Evolutionary conservation across 2,329 filamentous ascomycete species (phyloP).

Genomic region (Fusarium marasasianum): DNA sequence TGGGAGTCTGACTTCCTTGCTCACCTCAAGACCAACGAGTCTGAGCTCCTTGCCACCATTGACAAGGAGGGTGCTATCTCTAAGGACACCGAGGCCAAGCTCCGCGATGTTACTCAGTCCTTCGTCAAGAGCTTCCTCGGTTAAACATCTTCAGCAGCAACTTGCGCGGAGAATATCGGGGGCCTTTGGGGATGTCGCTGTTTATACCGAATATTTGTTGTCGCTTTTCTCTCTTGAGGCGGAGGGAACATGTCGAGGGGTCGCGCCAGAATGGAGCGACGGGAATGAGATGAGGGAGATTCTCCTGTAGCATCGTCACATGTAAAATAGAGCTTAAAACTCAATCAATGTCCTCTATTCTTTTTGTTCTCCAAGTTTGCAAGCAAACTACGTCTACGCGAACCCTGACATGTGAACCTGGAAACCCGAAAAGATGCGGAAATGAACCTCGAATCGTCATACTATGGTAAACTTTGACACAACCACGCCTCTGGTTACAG

Average conservation of each 20-base stretch:
- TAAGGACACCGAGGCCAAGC: constrained; percentile 89
- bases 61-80: constrained; percentile 95
- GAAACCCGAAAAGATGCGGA: neutral
- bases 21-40: constrained; percentile 91
- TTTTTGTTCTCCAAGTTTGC: constrained; percentile 56
- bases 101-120: constrained; percentile 77
- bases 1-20: constrained; percentile 96
- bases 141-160: constrained; percentile 55
- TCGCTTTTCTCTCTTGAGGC: constrained; percentile 60
- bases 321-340: constrained; percentile 72
- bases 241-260: constrained; percentile 55
- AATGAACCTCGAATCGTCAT: neutral
- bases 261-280: constrained; percentile 59
- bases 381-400: neutral
- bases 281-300: constrained; percentile 54
- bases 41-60: constrained; percentile 83
- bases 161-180: constrained; percentile 45
- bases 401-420: neutral
- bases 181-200: constrained; percentile 52
- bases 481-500: neutral
- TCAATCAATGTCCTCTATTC: constrained; percentile 70
- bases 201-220: constrained; percentile 58
- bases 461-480: neutral
- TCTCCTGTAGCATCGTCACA: constrained; percentile 62
- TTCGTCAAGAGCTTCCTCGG: constrained; percentile 94